These are phyloP conservation scores for Verticillium klebahnii DNA, from an alignment of 2,329 filamentous ascomycete genomes.

Conservation along the genomic window DNA sequence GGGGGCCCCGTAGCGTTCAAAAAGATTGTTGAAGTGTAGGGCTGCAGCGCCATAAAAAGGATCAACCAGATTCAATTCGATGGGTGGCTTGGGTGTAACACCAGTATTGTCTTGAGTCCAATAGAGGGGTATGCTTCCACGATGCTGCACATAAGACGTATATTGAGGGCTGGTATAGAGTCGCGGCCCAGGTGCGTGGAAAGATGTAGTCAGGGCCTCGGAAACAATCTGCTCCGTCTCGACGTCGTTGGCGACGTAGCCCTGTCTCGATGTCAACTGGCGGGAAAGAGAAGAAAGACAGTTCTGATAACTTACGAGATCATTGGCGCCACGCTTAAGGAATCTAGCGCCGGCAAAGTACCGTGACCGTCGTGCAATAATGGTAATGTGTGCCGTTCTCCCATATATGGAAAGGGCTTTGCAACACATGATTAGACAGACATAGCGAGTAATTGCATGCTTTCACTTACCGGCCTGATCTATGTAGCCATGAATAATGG, in stretches of 20 bases:
- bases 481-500: slow-evolving; percentile 93
- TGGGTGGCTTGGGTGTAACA: slow-evolving; percentile 93
- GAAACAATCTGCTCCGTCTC: slow-evolving; percentile 98
- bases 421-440: neutral
- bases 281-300: neutral
- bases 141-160: slow-evolving; percentile 94
- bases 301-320: slow-evolving; percentile 45
- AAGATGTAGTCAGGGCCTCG: slow-evolving; percentile 89
- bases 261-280: slow-evolving; percentile 31
- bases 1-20: slow-evolving; percentile 87
- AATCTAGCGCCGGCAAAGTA: slow-evolving; percentile 94
- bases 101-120: slow-evolving; percentile 97
- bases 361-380: slow-evolving; percentile 87
- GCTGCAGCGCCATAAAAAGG: slow-evolving; percentile 93
- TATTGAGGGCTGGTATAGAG: slow-evolving; percentile 87
- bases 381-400: slow-evolving; percentile 81
- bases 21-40: slow-evolving; percentile 91
- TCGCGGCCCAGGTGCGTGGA: slow-evolving; percentile 82
- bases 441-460: neutral
- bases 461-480: slow-evolving; percentile 65
- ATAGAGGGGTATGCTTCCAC: slow-evolving; percentile 92
- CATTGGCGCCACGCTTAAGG: slow-evolving; percentile 90
- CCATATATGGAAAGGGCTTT: slow-evolving; percentile 76
- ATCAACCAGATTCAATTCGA: slow-evolving; percentile 91
- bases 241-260: slow-evolving; percentile 96